Evolutionary conservation across 768 basidiomycete species (phyloP).

Genomic region (Leccinum variicolor): DNA sequence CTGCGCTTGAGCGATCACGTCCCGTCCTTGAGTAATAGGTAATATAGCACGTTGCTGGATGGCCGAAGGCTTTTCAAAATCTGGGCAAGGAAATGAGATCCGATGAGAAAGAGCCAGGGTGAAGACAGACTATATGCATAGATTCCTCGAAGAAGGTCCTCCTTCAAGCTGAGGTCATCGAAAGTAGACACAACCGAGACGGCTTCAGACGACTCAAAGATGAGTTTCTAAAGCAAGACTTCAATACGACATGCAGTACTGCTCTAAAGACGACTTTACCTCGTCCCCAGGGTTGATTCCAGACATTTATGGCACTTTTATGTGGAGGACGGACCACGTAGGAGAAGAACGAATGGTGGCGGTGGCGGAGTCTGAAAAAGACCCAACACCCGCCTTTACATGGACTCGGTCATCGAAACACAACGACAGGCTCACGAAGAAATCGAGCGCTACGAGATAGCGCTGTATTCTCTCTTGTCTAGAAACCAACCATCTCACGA

Average conservation of each 20-base stretch:
- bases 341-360: conserved; percentile 23
- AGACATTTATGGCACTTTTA: conserved; percentile 58
- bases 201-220: conserved; percentile 93
- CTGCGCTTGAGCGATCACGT: conserved; percentile 99
- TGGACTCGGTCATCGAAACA: conserved; percentile 95
- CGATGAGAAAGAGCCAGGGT: neutral
- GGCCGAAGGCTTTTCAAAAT: conserved; percentile 97
- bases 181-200: conserved; percentile 87
- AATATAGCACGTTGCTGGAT: conserved; percentile 98
- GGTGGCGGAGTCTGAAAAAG: conserved; percentile 55
- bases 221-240: conserved; percentile 62
- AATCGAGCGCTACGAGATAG: conserved; percentile 86
- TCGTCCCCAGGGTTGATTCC: conserved; percentile 87
- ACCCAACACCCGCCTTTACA: conserved; percentile 29
- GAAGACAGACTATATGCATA: conserved; percentile 86
- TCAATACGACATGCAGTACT: conserved; percentile 6
- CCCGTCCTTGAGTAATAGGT: conserved; percentile 91
- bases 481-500: conserved; percentile 63
- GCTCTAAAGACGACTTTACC: conserved; percentile 37
- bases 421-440: conserved; percentile 96
- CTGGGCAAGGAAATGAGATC: conserved; percentile 33
- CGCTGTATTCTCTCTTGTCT: conserved; percentile 80
- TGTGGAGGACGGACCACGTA: conserved; percentile 23
- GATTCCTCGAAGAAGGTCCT: conserved; percentile 92
- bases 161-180: conserved; percentile 89